Evolutionary conservation across 108 stramenopile genomes (phyloP).

Genomic region (Cyclotella cryptica): DNA sequence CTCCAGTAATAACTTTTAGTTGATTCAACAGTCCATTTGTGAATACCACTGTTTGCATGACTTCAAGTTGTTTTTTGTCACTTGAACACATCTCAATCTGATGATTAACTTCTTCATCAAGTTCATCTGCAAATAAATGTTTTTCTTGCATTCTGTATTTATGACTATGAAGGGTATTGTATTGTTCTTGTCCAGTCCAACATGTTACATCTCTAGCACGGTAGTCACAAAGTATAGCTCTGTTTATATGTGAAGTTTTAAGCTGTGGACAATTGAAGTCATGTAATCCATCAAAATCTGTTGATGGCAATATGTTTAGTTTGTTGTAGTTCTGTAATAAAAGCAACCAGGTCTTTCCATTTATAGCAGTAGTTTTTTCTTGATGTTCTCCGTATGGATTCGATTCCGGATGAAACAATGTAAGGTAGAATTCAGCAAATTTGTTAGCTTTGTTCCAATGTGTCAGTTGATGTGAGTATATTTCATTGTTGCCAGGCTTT

Average conservation of each 20-base stretch:
- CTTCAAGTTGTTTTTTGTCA: not conserved
- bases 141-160: too few relatives aligned
- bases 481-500: not conserved
- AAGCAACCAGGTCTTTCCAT: not conserved
- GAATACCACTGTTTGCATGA: not conserved
- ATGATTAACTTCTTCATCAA: not conserved
- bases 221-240: not conserved
- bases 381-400: not conserved
- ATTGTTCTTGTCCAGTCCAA: too few relatives aligned
- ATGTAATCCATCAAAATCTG: not conserved
- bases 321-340: not conserved
- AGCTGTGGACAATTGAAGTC: not conserved
- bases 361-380: not conserved
- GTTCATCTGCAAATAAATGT: not conserved
- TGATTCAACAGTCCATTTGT: not conserved
- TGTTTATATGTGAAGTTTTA: not conserved
- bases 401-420: not conserved
- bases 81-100: constrained; percentile 1
- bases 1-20: not conserved
- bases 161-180: too few relatives aligned
- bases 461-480: not conserved
- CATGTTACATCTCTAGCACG: not conserved
- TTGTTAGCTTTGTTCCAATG: not conserved
- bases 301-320: not conserved
- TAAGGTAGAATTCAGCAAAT: not conserved